These are phyloP conservation scores for Cotoneaster glaucophyllus DNA, from an alignment of 306 rosid genomes.

Conservation along the genomic window DNA sequence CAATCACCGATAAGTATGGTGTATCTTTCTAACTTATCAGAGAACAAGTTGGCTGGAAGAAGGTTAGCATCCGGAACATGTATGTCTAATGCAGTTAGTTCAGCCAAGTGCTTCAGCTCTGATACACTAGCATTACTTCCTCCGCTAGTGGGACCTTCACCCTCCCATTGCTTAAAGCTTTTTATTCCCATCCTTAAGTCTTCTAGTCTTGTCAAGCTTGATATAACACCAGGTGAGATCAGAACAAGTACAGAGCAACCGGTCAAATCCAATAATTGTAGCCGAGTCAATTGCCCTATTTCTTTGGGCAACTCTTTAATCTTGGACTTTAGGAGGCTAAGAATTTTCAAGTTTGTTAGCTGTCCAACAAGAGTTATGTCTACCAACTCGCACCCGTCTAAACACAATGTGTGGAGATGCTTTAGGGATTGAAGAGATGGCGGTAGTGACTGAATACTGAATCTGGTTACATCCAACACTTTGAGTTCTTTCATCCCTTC, in stretches of 20 bases:
- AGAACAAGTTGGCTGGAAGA: neutral
- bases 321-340: neutral
- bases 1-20: neutral
- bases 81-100: neutral
- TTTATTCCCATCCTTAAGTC: neutral
- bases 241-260: neutral
- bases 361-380: constrained; percentile 11
- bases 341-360: constrained; percentile 10
- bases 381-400: neutral
- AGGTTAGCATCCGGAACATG: neutral
- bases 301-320: neutral
- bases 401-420: constrained; percentile 12
- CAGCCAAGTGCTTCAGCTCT: neutral
- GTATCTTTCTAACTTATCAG: neutral
- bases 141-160: neutral
- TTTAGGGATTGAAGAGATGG: constrained; percentile 4
- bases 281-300: neutral
- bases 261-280: constrained; percentile 12
- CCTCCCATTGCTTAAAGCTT: constrained; percentile 3
- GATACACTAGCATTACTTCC: constrained; percentile 6
- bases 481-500: constrained; percentile 3
- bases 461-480: constrained; percentile 7
- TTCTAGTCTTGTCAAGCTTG: constrained; percentile 7
- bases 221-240: constrained; percentile 1
- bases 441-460: neutral